Evolutionary conservation across 2,329 filamentous ascomycete species (phyloP).

Genomic region (Emmonsiellopsis sp.): DNA sequence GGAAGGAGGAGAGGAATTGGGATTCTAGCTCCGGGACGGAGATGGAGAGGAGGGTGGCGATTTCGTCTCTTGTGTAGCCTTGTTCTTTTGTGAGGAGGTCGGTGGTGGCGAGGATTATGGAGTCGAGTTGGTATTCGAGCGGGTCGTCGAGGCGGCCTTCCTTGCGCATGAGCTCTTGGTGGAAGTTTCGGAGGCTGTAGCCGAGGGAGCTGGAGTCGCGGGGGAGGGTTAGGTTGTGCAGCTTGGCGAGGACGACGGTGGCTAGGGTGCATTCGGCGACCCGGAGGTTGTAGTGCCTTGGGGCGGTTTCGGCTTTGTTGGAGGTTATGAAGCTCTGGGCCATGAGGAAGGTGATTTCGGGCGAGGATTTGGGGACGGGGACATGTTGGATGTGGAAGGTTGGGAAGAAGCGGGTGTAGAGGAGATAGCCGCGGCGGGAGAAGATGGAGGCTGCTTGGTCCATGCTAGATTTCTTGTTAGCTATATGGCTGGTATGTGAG

Average conservation of each 20-base stretch:
- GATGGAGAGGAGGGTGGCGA: slow-evolving; percentile 62
- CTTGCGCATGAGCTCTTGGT: slow-evolving; percentile 64
- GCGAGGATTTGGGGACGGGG: slow-evolving; percentile 68
- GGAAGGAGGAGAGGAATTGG: slow-evolving; percentile 78
- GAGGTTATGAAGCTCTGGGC: slow-evolving; percentile 90
- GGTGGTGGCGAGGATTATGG: slow-evolving; percentile 60
- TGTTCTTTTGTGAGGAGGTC: slow-evolving; percentile 66
- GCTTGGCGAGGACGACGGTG: slow-evolving; percentile 56
- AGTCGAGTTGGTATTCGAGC: slow-evolving; percentile 59
- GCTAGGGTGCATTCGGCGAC: slow-evolving; percentile 94
- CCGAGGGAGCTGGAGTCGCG: slow-evolving; percentile 74
- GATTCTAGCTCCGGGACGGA: slow-evolving; percentile 62
- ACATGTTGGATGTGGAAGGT: slow-evolving; percentile 67
- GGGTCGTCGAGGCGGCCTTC: slow-evolving; percentile 40
- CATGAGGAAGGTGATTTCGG: slow-evolving; percentile 83
- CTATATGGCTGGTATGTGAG: background rate
- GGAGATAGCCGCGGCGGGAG: slow-evolving; percentile 71
- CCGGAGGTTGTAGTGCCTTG: slow-evolving; percentile 90
- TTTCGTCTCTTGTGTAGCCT: slow-evolving; percentile 82
- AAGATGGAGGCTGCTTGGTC: slow-evolving; percentile 96
- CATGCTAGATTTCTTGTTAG: slow-evolving; percentile 55
- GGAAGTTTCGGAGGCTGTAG: slow-evolving; percentile 76
- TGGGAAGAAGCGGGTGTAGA: slow-evolving; percentile 85
- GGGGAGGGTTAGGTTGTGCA: slow-evolving; percentile 56
- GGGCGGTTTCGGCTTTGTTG: slow-evolving; percentile 89